Base-by-base conservation (phyloP, 768 basidiomycete genomes). In the Termitomyces sp. region DNA sequence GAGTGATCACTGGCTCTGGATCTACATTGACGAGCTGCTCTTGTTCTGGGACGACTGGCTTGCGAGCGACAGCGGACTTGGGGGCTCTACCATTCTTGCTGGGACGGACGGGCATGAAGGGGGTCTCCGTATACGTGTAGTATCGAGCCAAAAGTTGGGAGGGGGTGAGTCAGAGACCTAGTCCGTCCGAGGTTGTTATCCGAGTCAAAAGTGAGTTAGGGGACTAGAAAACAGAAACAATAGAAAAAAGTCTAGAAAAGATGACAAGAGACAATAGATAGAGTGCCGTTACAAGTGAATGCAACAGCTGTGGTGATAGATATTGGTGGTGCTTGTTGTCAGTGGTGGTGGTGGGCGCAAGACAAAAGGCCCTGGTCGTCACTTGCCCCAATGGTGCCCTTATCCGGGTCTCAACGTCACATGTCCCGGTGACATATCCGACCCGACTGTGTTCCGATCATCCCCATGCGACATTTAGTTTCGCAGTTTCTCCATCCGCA, bases 31-130 rank as follows among this genome's bases (percentile, higher is more conserved):
- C 5, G 5, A 16, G 52, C 29, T 27, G 17, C 25, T 27, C 23
- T n/a, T n/a, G n/a, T 23, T 8, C 38, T 31, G n/a, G 23, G 12
- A 52, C 49, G 5, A n/a, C 12, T 4, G 34, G 48, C 41, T 49
- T 32, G 27, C 46, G 35, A 9, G 19, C 43, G 32, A 7, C 29
- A 9, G 44, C 19, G 19, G 44, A 45, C 37, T 29, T 51, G 34
- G 19, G 23, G 5, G 47, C 7, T n/a, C 42, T 42, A 1, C 4
- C 58, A 59, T 59, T 49, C 42, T 51, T 59, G 42, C 29, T 44
- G 27, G 37, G 21, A 29, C 58, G 48, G 14, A 43, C 17, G 46
- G 58, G 54, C 58, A 59, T 59, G 43, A 59, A 59, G n/a, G 21
- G 3, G 19, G 3, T n/a, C n/a, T n/a, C n/a, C n/a, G 17, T 2